phyloP scores from a whole-genome alignment of 1,284 basidiomycete genomes.

The Trametes versicolor region DNA sequence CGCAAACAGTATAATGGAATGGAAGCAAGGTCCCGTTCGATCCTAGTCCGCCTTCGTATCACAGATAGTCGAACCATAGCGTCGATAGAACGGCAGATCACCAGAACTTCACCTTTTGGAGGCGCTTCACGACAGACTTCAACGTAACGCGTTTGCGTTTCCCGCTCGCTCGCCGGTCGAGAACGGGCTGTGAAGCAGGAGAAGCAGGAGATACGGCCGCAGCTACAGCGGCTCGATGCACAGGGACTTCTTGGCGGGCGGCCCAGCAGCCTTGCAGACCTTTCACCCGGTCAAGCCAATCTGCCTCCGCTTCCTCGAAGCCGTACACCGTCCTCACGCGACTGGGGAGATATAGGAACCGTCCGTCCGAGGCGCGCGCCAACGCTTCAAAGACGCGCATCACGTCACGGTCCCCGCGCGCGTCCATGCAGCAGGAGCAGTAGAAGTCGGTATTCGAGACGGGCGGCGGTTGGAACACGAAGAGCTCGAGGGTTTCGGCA shows the following conservation, averaged over 20 bases:
- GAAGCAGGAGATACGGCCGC: neutral
- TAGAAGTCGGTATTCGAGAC: conserved; percentile 34
- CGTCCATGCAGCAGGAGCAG: conserved; percentile 44
- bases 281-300: conserved; percentile 38
- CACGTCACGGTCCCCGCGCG: conserved; percentile 40
- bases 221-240: neutral
- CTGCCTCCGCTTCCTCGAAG: conserved; percentile 35
- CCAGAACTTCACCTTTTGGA: conserved; percentile 24
- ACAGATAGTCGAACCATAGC: neutral
- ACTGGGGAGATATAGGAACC: conserved; percentile 32
- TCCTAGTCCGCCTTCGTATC: neutral
- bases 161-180: conserved; percentile 4
- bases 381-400: conserved; percentile 41
- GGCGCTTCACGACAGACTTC: conserved; percentile 11
- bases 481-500: conserved; percentile 25
- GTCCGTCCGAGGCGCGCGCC: conserved; percentile 33
- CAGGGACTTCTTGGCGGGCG: conserved; percentile 3
- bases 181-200: neutral
- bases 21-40: neutral
- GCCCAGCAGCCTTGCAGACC: conserved; percentile 38
- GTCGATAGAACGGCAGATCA: neutral
- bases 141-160: conserved; percentile 2
- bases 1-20: neutral
- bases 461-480: conserved; percentile 41
- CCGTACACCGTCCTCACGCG: conserved; percentile 35